phyloP scores from a whole-genome alignment of 441 rosid genomes.

The Pelargonium cotyledonis region DNA sequence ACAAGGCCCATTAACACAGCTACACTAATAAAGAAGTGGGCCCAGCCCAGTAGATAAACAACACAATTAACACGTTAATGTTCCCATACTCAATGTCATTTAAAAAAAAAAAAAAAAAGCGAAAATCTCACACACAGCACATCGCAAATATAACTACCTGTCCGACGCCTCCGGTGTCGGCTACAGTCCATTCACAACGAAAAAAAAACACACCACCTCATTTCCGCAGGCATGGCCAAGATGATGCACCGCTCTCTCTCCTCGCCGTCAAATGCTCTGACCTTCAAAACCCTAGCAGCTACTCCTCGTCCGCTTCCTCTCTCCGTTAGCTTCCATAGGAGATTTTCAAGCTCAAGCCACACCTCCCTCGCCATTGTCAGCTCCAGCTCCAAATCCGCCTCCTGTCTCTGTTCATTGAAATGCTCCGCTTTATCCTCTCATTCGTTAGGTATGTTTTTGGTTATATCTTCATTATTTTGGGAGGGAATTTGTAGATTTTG shows the following conservation, averaged over 20 bases:
- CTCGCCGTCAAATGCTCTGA: neutral
- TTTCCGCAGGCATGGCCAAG: neutral
- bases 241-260: neutral
- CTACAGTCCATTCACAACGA: too few relatives aligned
- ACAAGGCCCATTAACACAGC: too few relatives aligned
- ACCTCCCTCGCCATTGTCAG: slow-evolving; percentile 20
- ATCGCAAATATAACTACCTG: too few relatives aligned
- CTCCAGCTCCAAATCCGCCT: slow-evolving; percentile 10
- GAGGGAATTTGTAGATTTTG: neutral
- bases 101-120: too few relatives aligned
- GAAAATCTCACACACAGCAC: too few relatives aligned
- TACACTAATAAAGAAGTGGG: too few relatives aligned
- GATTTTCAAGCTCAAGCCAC: slow-evolving; percentile 23
- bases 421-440: slow-evolving; percentile 45
- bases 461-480: neutral
- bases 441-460: slow-evolving; percentile 30
- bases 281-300: slow-evolving; percentile 40
- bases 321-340: slow-evolving; percentile 24
- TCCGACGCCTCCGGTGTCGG: too few relatives aligned
- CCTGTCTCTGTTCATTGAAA: slow-evolving; percentile 28
- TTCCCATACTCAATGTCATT: too few relatives aligned
- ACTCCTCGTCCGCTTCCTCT: slow-evolving; percentile 22
- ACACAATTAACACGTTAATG: too few relatives aligned
- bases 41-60: too few relatives aligned
- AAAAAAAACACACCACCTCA: too few relatives aligned